Evolutionary conservation across 345 rosid genomes (phyloP).

Genomic region (Murraya koenigii): DNA sequence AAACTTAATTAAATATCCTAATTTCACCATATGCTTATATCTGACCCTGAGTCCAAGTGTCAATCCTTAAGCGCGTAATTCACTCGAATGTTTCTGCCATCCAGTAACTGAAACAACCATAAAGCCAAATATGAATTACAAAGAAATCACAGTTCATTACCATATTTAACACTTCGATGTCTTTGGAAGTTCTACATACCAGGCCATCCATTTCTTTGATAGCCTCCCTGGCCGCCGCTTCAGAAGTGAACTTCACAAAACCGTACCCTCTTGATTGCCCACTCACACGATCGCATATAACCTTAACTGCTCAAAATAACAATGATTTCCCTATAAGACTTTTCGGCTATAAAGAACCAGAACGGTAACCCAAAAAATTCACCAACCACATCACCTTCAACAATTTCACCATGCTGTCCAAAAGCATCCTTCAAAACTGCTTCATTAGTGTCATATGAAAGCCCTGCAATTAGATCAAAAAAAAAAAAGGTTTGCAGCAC

Average conservation of each 20-base stretch:
- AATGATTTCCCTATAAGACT: not conserved
- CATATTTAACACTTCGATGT: not conserved
- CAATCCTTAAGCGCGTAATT: slow-evolving; percentile 45
- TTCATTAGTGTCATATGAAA: slow-evolving; percentile 69
- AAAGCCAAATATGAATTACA: not conserved
- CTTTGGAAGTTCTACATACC: slow-evolving; percentile 29
- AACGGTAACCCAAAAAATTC: not conserved
- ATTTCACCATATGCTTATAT: not conserved
- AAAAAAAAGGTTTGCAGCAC: no score
- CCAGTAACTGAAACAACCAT: slow-evolving; percentile 43
- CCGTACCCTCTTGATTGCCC: slow-evolving; percentile 79
- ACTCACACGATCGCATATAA: slow-evolving; percentile 60
- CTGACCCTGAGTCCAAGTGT: slow-evolving; percentile 4
- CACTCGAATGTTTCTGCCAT: slow-evolving; percentile 62
- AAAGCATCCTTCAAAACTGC: slow-evolving; percentile 52
- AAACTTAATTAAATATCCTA: not conserved
- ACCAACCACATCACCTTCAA: slow-evolving; percentile 35
- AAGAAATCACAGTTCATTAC: not conserved
- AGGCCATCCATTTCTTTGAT: slow-evolving; percentile 58
- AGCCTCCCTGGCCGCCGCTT: slow-evolving; percentile 55
- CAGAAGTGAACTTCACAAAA: slow-evolving; percentile 56
- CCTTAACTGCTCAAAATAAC: slow-evolving; percentile 38
- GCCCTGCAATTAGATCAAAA: slow-evolving; percentile 41
- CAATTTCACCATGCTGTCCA: slow-evolving; percentile 46
- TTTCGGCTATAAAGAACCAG: not conserved